Percentiles rank a stretch among this genome's conserved stretches.
Conservation (phyloP, 2,329 filamentous ascomycete genomes). For the Trichoderma polysporum region DNA sequence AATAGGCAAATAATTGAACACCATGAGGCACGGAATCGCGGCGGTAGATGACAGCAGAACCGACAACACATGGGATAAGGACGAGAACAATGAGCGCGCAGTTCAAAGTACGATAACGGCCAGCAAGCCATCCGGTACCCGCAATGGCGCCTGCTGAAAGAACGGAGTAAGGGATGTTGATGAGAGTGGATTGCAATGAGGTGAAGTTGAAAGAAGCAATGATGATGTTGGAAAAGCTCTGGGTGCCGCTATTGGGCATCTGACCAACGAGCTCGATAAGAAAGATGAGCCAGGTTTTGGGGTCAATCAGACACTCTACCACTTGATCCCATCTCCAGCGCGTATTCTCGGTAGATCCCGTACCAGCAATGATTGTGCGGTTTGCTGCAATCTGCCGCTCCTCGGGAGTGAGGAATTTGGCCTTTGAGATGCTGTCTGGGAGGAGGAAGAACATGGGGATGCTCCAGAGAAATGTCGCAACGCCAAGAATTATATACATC, state of each 20-base stretch:
- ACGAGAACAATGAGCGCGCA: slow-evolving; percentile 52
- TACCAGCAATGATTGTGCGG: slow-evolving; percentile 50
- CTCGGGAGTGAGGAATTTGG: slow-evolving; percentile 55
- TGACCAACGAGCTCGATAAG: slow-evolving; percentile 52
- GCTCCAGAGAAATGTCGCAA: slow-evolving; percentile 51
- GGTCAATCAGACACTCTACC: slow-evolving; percentile 54
- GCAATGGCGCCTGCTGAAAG: slow-evolving; percentile 50
- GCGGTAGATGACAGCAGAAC: slow-evolving; percentile 53
- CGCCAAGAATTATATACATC: slow-evolving; percentile 58
- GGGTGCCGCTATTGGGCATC: slow-evolving; percentile 63
- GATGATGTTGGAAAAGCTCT: slow-evolving; percentile 59
- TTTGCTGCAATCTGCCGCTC: slow-evolving; percentile 51
- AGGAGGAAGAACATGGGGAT: slow-evolving; percentile 49
- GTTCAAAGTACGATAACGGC: slow-evolving; percentile 50
- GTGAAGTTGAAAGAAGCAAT: slow-evolving; percentile 57
- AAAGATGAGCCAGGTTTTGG: slow-evolving; percentile 61
- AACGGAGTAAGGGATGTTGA: slow-evolving; percentile 60
- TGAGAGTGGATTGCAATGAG: slow-evolving; percentile 52
- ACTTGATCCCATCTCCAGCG: slow-evolving; percentile 53
- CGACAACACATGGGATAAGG: slow-evolving; percentile 51
- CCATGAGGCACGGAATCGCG: slow-evolving; percentile 42
- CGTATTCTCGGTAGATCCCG: slow-evolving; percentile 49
- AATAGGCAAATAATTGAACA: slow-evolving; percentile 57
- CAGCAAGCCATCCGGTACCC: slow-evolving; percentile 51
- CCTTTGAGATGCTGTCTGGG: slow-evolving; percentile 54